A percentile compares a stretch with the other conserved stretches of the same genome.
Evolutionary conservation across 163 green algal genomes (phyloP).

Genomic region (Coccomyxa subellipsoidea): DNA sequence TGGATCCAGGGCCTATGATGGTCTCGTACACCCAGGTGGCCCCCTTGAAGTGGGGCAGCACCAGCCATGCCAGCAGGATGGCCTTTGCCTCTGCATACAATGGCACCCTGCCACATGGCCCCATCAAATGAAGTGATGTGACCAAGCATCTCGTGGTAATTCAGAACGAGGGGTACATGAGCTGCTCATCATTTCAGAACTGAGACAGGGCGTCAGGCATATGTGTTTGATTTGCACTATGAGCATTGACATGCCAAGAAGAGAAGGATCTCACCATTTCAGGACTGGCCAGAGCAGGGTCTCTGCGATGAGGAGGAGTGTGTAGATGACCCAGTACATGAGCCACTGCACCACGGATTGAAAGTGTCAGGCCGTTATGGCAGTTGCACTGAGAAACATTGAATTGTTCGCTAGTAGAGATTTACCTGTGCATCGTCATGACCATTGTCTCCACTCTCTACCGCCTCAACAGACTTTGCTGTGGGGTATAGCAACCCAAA

Average conservation of each 20-base stretch:
- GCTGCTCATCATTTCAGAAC: background rate
- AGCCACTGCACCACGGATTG: too few species aligned
- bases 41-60: background rate
- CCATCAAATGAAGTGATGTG: background rate
- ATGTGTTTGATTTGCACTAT: background rate
- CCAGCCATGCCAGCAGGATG: background rate
- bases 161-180: background rate
- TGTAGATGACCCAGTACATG: constrained; percentile 4
- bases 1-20: background rate
- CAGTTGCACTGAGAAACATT: too few species aligned
- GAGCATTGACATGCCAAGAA: too few species aligned
- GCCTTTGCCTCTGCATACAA: background rate
- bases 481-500: background rate
- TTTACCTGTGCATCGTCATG: constrained; percentile 4
- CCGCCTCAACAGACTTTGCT: background rate
- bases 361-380: too few species aligned
- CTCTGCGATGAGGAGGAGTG: background rate
- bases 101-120: background rate
- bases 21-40: background rate
- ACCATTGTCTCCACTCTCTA: background rate
- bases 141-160: too few species aligned
- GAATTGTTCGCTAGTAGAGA: too few species aligned
- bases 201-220: background rate
- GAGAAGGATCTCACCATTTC: background rate
- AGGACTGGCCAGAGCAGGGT: constrained; percentile 2